phyloP scores from a whole-genome alignment of 1,139 yeast genomes.

The Geotrichum citri-aurantii region DNA sequence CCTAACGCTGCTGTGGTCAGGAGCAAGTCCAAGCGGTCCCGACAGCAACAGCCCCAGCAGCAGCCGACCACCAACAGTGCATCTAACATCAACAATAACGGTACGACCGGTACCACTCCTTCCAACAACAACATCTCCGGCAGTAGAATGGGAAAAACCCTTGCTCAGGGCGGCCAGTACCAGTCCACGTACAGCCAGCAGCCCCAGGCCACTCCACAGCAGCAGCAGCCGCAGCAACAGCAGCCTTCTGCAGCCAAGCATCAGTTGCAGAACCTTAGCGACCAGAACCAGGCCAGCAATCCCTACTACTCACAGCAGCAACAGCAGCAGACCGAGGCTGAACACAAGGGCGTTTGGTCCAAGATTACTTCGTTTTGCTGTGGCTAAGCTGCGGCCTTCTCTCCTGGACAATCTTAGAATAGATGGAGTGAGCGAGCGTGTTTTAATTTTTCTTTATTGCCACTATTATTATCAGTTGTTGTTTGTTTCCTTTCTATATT shows the following conservation, averaged over 20 bases:
- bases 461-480: neutral
- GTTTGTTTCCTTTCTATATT: neutral
- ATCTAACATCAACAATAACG: neutral
- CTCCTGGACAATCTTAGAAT: neutral
- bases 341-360: slow-evolving; percentile 31
- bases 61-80: neutral
- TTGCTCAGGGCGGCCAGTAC: slow-evolving; percentile 16
- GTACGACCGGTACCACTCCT: slow-evolving; percentile 4
- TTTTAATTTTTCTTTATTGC: slow-evolving; percentile 1
- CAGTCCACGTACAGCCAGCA: slow-evolving; percentile 22
- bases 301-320: slow-evolving; percentile 19
- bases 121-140: slow-evolving; percentile 1
- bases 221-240: slow-evolving; percentile 9
- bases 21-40: slow-evolving; percentile 31
- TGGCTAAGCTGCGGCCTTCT: slow-evolving; percentile 26
- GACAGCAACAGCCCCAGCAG: slow-evolving; percentile 18
- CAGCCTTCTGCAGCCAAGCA: slow-evolving; percentile 7
- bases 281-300: slow-evolving; percentile 17
- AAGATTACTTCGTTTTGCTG: slow-evolving; percentile 24
- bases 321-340: slow-evolving; percentile 21
- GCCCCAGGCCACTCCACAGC: slow-evolving; percentile 21
- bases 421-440: slow-evolving; percentile 9
- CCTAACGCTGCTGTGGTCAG: slow-evolving; percentile 33
- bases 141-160: slow-evolving; percentile 14
- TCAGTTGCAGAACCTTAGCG: slow-evolving; percentile 15